Evolutionary conservation across 1,139 yeast species (phyloP).

Genomic region (Candida sp.): DNA sequence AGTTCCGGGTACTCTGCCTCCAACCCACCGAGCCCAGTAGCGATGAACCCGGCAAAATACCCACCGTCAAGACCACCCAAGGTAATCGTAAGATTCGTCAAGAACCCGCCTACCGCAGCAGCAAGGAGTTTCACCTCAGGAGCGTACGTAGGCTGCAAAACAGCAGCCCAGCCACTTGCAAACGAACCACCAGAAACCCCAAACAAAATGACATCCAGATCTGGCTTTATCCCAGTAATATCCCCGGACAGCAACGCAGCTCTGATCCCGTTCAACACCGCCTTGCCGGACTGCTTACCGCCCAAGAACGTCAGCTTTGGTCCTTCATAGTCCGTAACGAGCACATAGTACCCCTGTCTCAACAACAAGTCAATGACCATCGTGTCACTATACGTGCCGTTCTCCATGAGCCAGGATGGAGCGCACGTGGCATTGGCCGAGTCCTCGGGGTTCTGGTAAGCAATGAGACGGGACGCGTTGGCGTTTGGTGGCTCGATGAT

Average conservation of each 20-base stretch:
- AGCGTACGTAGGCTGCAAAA: slow-evolving; percentile 35
- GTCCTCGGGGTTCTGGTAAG: slow-evolving; percentile 20
- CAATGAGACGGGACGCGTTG: slow-evolving; percentile 23
- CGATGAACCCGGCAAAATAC: slow-evolving; percentile 28
- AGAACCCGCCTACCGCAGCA: slow-evolving; percentile 34
- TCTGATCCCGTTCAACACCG: slow-evolving; percentile 33
- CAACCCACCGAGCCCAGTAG: slow-evolving; percentile 30
- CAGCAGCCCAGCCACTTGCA: slow-evolving; percentile 44
- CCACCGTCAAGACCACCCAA: slow-evolving; percentile 26
- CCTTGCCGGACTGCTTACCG: slow-evolving; percentile 34
- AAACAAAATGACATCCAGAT: slow-evolving; percentile 34
- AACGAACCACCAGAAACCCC: slow-evolving; percentile 47
- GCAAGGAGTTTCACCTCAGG: slow-evolving; percentile 33
- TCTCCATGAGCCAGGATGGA: slow-evolving; percentile 17
- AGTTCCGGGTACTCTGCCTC: slow-evolving; percentile 29
- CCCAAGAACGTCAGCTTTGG: slow-evolving; percentile 31
- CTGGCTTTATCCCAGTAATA: slow-evolving; percentile 29
- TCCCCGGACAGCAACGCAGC: slow-evolving; percentile 28
- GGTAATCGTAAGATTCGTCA: slow-evolving; percentile 25
- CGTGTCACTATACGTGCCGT: slow-evolving; percentile 12
- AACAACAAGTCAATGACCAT: slow-evolving; percentile 25
- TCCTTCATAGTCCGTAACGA: slow-evolving; percentile 38
- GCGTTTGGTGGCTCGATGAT: slow-evolving; percentile 33
- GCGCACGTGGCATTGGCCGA: slow-evolving; percentile 15
- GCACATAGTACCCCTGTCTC: slow-evolving; percentile 36